These are phyloP conservation scores for Oryza longistaminata DNA, from an alignment of 176 grass and related monocot species.

Conservation along the genomic window DNA sequence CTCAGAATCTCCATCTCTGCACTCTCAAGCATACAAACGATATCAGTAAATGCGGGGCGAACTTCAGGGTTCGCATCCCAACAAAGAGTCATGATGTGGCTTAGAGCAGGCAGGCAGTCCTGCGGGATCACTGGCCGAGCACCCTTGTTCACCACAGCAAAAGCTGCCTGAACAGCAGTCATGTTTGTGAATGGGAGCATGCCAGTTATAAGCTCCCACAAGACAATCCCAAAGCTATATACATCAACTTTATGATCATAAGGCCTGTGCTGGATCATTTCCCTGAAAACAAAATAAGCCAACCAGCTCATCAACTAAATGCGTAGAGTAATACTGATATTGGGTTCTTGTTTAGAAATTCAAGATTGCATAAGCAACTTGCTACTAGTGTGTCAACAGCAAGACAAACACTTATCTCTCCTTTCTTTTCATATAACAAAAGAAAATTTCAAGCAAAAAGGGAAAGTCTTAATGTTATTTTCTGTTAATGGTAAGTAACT, in stretches of 20 bases:
- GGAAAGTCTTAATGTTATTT: background rate
- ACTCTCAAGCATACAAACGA: constrained; percentile 88
- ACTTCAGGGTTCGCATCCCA: constrained; percentile 91
- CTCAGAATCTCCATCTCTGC: constrained; percentile 78
- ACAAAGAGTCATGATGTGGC: constrained; percentile 91
- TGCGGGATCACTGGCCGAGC: constrained; percentile 79
- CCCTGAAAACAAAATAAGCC: constrained; percentile 51
- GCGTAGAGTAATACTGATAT: background rate
- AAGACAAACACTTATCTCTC: background rate
- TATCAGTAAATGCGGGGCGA: constrained; percentile 82
- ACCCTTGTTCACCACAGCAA: constrained; percentile 92
- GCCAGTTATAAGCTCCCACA: constrained; percentile 98
- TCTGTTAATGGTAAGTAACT: background rate
- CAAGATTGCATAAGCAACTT: constrained; percentile 27
- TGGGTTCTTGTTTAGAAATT: background rate
- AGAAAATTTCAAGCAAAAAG: constrained; percentile 10
- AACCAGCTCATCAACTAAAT: constrained; percentile 24
- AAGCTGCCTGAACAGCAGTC: constrained; percentile 95
- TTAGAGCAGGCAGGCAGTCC: constrained; percentile 76
- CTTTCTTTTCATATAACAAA: constrained; percentile 22
- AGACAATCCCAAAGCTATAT: constrained; percentile 91
- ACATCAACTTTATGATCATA: constrained; percentile 98
- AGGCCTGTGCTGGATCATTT: constrained; percentile 98
- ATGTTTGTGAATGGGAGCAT: constrained; percentile 96
- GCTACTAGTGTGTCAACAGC: background rate